Conservation (phyloP, 345 rosid genomes). For the Acer negundo region DNA sequence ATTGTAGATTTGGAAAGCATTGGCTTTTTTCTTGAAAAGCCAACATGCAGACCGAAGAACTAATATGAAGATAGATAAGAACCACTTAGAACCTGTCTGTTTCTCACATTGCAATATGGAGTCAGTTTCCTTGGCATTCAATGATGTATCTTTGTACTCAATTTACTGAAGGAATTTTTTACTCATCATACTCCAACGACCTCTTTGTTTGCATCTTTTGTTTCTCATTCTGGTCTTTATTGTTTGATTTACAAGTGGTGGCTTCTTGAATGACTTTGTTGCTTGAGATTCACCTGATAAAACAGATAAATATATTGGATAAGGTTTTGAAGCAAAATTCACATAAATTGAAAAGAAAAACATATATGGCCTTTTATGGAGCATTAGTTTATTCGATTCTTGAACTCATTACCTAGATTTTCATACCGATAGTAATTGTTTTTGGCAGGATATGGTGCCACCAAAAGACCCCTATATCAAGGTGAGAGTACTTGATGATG, state of each 20-base stretch:
- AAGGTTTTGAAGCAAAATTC: background rate
- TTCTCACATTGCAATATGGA: background rate
- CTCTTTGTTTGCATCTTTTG: background rate
- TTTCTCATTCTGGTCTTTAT: background rate
- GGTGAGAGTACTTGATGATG: conserved; percentile 79
- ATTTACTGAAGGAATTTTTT: background rate
- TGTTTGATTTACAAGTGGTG: background rate
- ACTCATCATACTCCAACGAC: background rate
- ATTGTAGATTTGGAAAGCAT: background rate
- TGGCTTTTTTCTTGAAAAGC: background rate
- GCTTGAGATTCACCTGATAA: background rate
- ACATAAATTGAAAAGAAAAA: background rate
- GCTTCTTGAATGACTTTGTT: background rate
- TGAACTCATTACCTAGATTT: background rate
- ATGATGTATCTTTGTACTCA: background rate
- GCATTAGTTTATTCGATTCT: background rate
- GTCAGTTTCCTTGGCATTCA: background rate
- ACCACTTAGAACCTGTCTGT: background rate
- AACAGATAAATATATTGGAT: background rate
- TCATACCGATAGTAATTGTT: conserved; percentile 12
- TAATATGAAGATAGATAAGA: background rate
- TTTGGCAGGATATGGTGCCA: conserved; percentile 88
- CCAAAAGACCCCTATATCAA: conserved; percentile 95
- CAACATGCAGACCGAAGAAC: background rate
- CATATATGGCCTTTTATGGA: background rate